Evolutionary conservation across 305 asterid species (phyloP).

Genomic region (Fraxinus dipetala): DNA sequence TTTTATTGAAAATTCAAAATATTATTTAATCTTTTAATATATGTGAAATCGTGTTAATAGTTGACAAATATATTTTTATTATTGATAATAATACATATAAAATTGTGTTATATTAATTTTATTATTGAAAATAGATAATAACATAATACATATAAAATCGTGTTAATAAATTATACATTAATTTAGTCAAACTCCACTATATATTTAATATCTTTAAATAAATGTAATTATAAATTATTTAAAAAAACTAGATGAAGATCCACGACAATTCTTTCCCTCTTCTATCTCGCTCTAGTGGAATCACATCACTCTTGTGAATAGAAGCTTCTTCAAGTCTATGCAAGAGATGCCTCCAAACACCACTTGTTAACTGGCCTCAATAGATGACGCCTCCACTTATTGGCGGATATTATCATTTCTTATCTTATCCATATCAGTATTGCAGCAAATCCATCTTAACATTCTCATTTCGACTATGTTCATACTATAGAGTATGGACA

Average conservation of each 20-base stretch:
- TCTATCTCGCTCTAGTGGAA: not conserved
- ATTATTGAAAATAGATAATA: no score
- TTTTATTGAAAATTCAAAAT: no score
- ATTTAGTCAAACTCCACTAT: no score
- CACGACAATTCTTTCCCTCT: not conserved
- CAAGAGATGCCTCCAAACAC: not conserved
- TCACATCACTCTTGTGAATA: not conserved
- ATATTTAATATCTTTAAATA: no score
- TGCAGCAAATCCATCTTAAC: not conserved
- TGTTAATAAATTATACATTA: no score
- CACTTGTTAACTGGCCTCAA: not conserved
- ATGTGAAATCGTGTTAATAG: no score
- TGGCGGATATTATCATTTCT: not conserved
- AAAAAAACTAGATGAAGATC: not conserved
- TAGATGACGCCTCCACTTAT: not conserved
- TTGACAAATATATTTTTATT: no score
- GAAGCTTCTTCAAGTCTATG: not conserved
- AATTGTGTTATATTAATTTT: no score
- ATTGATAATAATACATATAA: no score
- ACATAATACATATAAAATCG: no score
- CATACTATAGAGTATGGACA: not conserved
- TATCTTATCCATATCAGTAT: not conserved
- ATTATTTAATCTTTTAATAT: no score
- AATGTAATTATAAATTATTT: no score
- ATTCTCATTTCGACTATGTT: not conserved